Evolutionary conservation across 2,329 filamentous ascomycete species (phyloP).

Genomic region (Plenodomus lindquistii): DNA sequence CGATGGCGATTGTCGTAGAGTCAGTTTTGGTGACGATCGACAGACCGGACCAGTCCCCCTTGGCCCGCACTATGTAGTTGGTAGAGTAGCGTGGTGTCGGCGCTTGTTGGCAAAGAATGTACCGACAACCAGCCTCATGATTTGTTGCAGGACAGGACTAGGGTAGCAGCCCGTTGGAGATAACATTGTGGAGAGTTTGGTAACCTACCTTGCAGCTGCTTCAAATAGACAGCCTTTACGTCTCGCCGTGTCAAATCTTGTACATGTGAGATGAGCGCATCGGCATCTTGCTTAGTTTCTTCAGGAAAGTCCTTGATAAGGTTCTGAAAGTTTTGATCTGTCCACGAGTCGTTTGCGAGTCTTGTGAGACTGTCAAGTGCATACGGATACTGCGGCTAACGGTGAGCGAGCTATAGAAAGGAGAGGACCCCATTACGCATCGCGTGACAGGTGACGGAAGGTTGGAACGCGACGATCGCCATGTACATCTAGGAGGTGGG

Average conservation of each 20-base stretch:
- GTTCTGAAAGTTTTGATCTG: constrained; percentile 63
- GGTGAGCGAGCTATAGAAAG: constrained; percentile 31
- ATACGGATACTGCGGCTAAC: constrained; percentile 70
- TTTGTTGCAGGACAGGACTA: constrained; percentile 1
- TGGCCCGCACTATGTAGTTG: constrained; percentile 17
- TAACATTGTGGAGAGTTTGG: constrained; percentile 10
- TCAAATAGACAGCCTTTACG: constrained; percentile 76
- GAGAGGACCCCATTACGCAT: constrained; percentile 17
- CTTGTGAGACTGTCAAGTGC: constrained; percentile 68
- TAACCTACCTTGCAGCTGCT: constrained; percentile 66
- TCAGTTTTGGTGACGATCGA: constrained; percentile 17
- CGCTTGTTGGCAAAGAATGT: constrained; percentile 20
- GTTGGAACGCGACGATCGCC: constrained; percentile 20
- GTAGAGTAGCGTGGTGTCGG: constrained; percentile 26
- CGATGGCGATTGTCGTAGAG: constrained; percentile 31
- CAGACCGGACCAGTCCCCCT: constrained; percentile 25
- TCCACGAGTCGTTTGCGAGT: constrained; percentile 69
- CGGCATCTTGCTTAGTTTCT: constrained; percentile 62
- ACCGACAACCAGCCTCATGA: constrained; percentile 9
- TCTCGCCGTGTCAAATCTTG: constrained; percentile 71
- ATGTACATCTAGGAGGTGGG: constrained; percentile 19
- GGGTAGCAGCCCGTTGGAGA: constrained; percentile 14
- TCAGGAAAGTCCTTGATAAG: constrained; percentile 74
- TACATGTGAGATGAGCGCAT: constrained; percentile 68
- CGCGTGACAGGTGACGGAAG: constrained; percentile 37